Base-by-base conservation (phyloP, 2,329 filamentous ascomycete genomes). In the Ceratocystis destructans region DNA sequence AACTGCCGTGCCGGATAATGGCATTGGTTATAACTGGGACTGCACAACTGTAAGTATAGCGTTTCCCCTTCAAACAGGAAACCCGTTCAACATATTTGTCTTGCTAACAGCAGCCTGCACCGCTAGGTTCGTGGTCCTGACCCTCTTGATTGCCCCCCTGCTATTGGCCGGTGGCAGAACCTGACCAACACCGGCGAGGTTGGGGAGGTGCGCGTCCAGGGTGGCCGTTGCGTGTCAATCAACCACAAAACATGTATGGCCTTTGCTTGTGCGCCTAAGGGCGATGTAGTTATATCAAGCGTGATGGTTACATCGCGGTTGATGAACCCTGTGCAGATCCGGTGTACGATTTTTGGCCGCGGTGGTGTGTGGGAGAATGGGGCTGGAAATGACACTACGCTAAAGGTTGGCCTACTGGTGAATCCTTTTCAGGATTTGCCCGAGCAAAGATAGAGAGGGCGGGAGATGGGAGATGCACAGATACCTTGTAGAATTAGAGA, bases 201-300 rank as follows among this genome's bases (percentile, higher is more conserved):
- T 31, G 50, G 25, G 7, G 28, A 63, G 4, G 61, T 68, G 5
- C 57, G 45, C n/a, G 48, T 68, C 1, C 33, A 64, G 48, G 48
- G 46, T 5, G 66, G 64, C 41, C 66, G 66, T 25, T 68, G 66
- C 12, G 61, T 68, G 28, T 66, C 66, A 1, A 65, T 66, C 41
- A 62, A 63, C 44, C 22, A 64, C 28, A 61, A 66, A 15, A 63
- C 64, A 1, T 68, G 66, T 50, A 65, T 65, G 48, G 53, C 66
- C 12, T 68, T 68, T 66, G 66, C 66, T 10, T 68, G 66, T 64
- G 66, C 66, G 37, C 63, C 63, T 8, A 45, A 61, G 20, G 66
- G 62, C 10, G 66, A 68, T n/a, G 50, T 68, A 2, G 12, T 48
- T 4, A 50, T 68, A 2, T 68, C 66, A 1, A 66, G 64, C 28